Evolutionary conservation across 2,329 filamentous ascomycete genomes (phyloP), one percentile per base, ranked within the genome.

Genomic region (Xylariaceae sp.): DNA sequence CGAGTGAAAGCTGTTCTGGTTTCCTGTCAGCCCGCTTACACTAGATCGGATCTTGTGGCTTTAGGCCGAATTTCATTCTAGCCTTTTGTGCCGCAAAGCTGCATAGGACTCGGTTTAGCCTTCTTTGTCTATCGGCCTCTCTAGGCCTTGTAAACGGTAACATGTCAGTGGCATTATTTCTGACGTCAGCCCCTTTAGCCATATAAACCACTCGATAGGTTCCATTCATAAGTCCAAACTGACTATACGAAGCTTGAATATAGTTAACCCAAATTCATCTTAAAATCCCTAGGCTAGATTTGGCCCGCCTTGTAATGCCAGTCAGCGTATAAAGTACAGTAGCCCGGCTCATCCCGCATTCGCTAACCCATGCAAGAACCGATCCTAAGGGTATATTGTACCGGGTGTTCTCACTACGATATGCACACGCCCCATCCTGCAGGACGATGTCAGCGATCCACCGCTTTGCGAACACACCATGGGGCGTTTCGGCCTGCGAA

Each of bases 401-500:
- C 39, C 24, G 16, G 13, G 48, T 58, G 52, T 48, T 58, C 48
- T 49, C 40, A 36, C 37, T 33, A 41, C 33, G 41, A 52, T 58
- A 58, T 24, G 36, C 15, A 42, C 44, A 52, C 52, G 11, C 55
- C 55, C 36, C 35, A 32, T 39, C 2, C 21, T 24, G 18, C 23
- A 42, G 32, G 24, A 45, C 41, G 15, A 32, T 24, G 3, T 32
- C 11, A 45, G 40, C 15, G 16, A 47, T 13, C 20, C 27, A 47
- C 26, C 45, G 50, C 45, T 57, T 53, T 57, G 42, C 53, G 42
- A 51, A 33, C 49, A 59, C 53, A 45, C 56, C 53, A 51, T 57
- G 50, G 49, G 40, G 53, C 32, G 35, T 16, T 37, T 51, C 49
- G 50, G 44, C 26, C 18, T 42, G 45, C 56, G 49, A 53, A n/a